phyloP scores from a whole-genome alignment of 116 monocot genomes.

The Trichopus zeylanicus region DNA sequence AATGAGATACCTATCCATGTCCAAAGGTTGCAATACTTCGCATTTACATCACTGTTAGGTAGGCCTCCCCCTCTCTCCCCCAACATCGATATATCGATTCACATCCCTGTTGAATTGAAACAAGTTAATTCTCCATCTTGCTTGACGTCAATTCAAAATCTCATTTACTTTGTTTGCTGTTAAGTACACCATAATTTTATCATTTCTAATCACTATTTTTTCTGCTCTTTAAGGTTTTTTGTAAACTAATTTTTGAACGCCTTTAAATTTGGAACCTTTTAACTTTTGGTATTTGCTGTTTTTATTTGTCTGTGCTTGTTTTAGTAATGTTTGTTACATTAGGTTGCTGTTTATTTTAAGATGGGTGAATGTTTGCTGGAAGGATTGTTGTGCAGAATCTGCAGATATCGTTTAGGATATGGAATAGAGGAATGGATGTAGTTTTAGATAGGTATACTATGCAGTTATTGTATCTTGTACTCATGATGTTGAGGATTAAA shows the following conservation, averaged over 20 bases:
- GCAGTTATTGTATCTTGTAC: neutral
- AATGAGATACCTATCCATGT: constrained; percentile 63
- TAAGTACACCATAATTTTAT: neutral
- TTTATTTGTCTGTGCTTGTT: no score
- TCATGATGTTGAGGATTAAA: neutral
- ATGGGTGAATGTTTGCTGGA: neutral
- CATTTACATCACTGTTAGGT: constrained; percentile 72
- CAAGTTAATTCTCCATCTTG: neutral
- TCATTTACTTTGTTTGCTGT: no score
- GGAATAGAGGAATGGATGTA: neutral
- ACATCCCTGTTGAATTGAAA: neutral
- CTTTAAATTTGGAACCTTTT: no score
- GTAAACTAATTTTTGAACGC: no score
- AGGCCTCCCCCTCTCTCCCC: neutral
- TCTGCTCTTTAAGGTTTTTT: neutral
- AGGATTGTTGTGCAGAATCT: neutral
- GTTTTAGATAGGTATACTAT: neutral
- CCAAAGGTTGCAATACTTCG: constrained; percentile 59
- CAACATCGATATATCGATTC: neutral
- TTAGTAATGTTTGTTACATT: no score
- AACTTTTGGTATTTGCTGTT: no score
- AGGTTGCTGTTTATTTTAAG: no score
- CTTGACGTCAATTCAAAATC: no score
- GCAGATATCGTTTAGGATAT: no score
- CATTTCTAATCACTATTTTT: neutral